Evolutionary conservation across 768 basidiomycete species (phyloP).

Genomic region (Cystofilobasidium bisporidii): DNA sequence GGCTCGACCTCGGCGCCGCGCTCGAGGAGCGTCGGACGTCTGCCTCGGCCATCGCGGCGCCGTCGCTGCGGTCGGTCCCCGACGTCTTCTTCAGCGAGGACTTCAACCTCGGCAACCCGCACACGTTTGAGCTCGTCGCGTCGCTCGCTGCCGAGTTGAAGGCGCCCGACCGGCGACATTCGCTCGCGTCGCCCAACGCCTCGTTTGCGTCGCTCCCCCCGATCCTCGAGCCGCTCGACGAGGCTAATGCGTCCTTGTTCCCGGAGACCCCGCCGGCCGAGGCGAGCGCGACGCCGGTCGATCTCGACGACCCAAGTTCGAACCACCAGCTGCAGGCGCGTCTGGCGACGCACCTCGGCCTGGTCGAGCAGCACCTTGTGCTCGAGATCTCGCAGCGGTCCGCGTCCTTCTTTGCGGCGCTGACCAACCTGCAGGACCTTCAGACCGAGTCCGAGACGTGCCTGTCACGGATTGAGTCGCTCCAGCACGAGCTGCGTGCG

Average conservation of each 20-base stretch:
- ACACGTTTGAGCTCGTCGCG: conserved; percentile 66
- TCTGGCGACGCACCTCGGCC: conserved; percentile 84
- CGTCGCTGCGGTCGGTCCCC: conserved; percentile 63
- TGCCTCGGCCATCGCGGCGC: conserved; percentile 43
- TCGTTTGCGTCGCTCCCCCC: conserved; percentile 19
- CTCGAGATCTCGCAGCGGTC: conserved; percentile 84
- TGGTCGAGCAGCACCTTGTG: conserved; percentile 86
- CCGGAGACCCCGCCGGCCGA: no score
- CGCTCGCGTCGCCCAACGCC: not conserved
- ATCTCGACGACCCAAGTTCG: conserved; percentile 27
- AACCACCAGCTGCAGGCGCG: conserved; percentile 70
- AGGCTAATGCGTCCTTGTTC: not conserved
- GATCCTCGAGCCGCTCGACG: conserved; percentile 14
- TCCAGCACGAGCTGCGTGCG: conserved; percentile 61
- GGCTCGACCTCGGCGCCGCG: conserved; percentile 3
- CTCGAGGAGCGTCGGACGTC: conserved; percentile 37
- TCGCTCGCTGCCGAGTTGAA: not conserved
- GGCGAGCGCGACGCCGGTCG: not conserved
- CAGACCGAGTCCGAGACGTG: conserved; percentile 81
- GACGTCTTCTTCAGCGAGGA: conserved; percentile 63
- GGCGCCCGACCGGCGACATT: not conserved
- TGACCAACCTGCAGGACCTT: conserved; percentile 85
- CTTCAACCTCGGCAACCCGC: conserved; percentile 75
- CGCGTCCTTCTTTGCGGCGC: conserved; percentile 88
- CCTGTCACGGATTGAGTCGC: conserved; percentile 59